Conservation (phyloP, 2,329 filamentous ascomycete genomes). For the Calonectria hongkongensis region DNA sequence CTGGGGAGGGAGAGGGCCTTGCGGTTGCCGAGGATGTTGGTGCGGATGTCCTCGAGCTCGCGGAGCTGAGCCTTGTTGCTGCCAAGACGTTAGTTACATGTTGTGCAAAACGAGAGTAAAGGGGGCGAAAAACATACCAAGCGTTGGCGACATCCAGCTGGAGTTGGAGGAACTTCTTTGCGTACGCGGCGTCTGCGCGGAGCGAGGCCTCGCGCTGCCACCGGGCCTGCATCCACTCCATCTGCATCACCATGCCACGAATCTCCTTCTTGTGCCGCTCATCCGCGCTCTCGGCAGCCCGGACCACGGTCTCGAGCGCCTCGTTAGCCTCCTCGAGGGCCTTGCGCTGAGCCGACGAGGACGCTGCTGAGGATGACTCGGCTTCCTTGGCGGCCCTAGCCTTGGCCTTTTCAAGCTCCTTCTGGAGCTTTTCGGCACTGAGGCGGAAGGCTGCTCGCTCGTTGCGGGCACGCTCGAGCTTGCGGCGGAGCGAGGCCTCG, state of each 20-base stretch:
- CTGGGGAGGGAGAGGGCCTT: constrained; percentile 58
- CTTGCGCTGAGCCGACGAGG: constrained; percentile 46
- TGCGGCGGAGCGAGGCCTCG: constrained; percentile 77
- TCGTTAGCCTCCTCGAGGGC: constrained; percentile 65
- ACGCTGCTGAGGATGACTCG: constrained; percentile 43
- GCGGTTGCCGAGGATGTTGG: constrained; percentile 63
- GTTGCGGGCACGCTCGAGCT: constrained; percentile 81
- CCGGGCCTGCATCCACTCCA: constrained; percentile 90
- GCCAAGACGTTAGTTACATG: constrained; percentile 48
- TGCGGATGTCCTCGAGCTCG: constrained; percentile 87
- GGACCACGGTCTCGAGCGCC: constrained; percentile 76
- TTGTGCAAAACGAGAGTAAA: background rate
- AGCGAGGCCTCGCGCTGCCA: constrained; percentile 88
- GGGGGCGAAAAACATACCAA: constrained; percentile 80
- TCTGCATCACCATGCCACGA: constrained; percentile 89
- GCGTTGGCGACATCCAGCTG: constrained; percentile 89
- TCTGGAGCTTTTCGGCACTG: constrained; percentile 73
- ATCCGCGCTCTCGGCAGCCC: constrained; percentile 77
- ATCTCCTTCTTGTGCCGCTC: constrained; percentile 84
- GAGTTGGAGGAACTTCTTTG: constrained; percentile 88
- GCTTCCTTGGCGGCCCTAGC: constrained; percentile 60
- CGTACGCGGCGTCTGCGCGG: constrained; percentile 86
- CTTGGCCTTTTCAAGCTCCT: constrained; percentile 69
- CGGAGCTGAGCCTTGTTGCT: constrained; percentile 95
- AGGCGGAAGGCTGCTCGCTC: constrained; percentile 76